Evolutionary conservation across 805 yeast genomes (phyloP), one percentile per base, ranked within the genome.

Genomic region (Isabelozyma heimii): DNA sequence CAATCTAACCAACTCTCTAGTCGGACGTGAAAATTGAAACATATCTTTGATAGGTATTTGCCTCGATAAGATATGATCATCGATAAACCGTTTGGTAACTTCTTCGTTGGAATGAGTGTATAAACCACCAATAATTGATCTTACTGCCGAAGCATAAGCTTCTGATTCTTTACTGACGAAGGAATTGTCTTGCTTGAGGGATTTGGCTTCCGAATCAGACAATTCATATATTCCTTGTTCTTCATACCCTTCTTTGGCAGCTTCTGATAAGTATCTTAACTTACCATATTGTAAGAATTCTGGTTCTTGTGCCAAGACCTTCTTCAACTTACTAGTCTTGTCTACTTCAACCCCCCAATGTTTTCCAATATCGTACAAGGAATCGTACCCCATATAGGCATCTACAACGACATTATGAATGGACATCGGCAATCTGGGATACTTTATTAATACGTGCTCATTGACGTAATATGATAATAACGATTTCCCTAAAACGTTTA

Each of bases 291-390:
- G 79, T 62, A 84, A 76, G 51, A 81, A 77, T 52, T 80, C 82
- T 14, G 87, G 82, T 63, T 87, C 95, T 47, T 85, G 80, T 30
- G 85, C 76, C 55, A 90, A 71, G 57, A 78, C 82, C 58, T 89
- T 82, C 44, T 84, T 84, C 50, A 90, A 66, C 42, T 84, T 76
- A 16, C 89, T 70, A 5, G 83, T 71, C 7, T 70, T 67, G 62
- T 91, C 97, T 14, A 79, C 76, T 67, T 90, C 91, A 44, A 94
- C 84, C 70, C 99, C 99, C 97, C 97, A 94, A 15, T 72, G 61
- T 59, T 76, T 78, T 35, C 91, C 97, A 24, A 91, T 72, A 44
- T 79, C 80, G 37, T 81, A 72, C 49, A 94, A 73, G 0, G 90
- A 78, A 13, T 75, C 79, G 35, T 82, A 79, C 3, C 92, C 88